phyloP scores from a whole-genome alignment of 2,329 filamentous ascomycete genomes.

The Aspergillus aculeatinus region DNA sequence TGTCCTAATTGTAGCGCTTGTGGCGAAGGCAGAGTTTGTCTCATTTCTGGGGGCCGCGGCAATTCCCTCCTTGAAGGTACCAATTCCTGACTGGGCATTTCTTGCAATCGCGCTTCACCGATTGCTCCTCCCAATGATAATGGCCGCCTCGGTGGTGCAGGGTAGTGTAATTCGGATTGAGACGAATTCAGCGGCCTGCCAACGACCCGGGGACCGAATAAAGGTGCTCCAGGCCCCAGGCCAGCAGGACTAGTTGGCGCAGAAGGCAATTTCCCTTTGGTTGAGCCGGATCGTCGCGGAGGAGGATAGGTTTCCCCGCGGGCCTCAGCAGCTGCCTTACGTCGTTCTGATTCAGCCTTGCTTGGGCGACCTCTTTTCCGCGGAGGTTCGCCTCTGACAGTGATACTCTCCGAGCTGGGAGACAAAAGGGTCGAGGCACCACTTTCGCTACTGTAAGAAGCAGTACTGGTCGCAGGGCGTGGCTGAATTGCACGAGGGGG shows the following conservation, averaged over 20 bases:
- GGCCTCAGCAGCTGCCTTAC: slow-evolving; percentile 38
- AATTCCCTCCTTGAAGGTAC: slow-evolving; percentile 27
- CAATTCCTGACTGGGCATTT: slow-evolving; percentile 22
- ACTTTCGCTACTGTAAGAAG: slow-evolving; percentile 36
- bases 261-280: slow-evolving; percentile 29
- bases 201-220: slow-evolving; percentile 21
- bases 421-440: slow-evolving; percentile 36
- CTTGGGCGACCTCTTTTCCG: slow-evolving; percentile 46
- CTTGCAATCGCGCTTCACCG: slow-evolving; percentile 22
- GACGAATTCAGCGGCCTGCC: slow-evolving; percentile 16
- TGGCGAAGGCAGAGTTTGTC: slow-evolving; percentile 32
- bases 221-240: slow-evolving; percentile 20
- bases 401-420: slow-evolving; percentile 30
- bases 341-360: slow-evolving; percentile 43
- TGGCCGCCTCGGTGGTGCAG: slow-evolving; percentile 16
- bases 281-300: slow-evolving; percentile 27
- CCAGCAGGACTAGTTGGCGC: slow-evolving; percentile 33
- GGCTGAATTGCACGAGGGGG: slow-evolving; percentile 42
- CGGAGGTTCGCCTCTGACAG: slow-evolving; percentile 33
- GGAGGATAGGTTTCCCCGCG: slow-evolving; percentile 42
- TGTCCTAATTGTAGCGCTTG: slow-evolving; percentile 31
- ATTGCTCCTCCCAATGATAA: slow-evolving; percentile 16
- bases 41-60: slow-evolving; percentile 26
- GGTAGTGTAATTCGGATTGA: slow-evolving; percentile 24
- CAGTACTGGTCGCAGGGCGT: slow-evolving; percentile 35